Evolutionary conservation across 2,329 filamentous ascomycete genomes (phyloP).

Genomic region (Colletotrichum spaethianum): DNA sequence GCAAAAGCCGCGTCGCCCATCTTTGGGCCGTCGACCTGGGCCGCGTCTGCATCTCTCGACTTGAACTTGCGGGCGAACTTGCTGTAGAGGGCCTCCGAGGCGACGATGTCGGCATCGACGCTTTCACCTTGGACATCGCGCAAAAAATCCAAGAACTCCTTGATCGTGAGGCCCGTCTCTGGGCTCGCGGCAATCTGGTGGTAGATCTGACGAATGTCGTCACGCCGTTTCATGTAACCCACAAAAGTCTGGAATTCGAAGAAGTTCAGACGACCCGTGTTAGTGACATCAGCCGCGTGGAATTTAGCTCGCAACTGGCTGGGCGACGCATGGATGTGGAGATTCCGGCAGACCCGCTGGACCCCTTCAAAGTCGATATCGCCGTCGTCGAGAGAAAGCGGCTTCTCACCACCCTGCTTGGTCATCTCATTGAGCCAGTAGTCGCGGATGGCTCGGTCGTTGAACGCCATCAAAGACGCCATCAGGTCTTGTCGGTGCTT

Average conservation of each 20-base stretch:
- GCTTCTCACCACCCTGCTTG: slow-evolving; percentile 67
- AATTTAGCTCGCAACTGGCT: slow-evolving; percentile 83
- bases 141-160: slow-evolving; percentile 84
- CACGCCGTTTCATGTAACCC: slow-evolving; percentile 83
- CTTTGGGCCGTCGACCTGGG: slow-evolving; percentile 49
- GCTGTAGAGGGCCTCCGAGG: slow-evolving; percentile 82
- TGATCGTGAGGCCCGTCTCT: slow-evolving; percentile 76
- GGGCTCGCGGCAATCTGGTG: slow-evolving; percentile 70
- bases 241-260: slow-evolving; percentile 88
- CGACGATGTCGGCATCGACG: slow-evolving; percentile 73
- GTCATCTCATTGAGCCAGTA: slow-evolving; percentile 92
- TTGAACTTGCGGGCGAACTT: slow-evolving; percentile 76
- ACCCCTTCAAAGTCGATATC: slow-evolving; percentile 84
- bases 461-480: slow-evolving; percentile 88
- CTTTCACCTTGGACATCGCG: slow-evolving; percentile 82
- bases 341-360: slow-evolving; percentile 85
- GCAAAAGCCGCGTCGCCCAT: slow-evolving; percentile 88
- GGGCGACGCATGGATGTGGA: slow-evolving; percentile 92
- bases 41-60: slow-evolving; percentile 58
- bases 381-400: slow-evolving; percentile 71
- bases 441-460: slow-evolving; percentile 83
- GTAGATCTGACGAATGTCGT: slow-evolving; percentile 85
- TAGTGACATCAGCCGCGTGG: slow-evolving; percentile 76
- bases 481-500: slow-evolving; percentile 91
- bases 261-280: slow-evolving; percentile 79